Conservation (phyloP, 2,329 filamentous ascomycete species). For the Geoglossum cookeanum region DNA sequence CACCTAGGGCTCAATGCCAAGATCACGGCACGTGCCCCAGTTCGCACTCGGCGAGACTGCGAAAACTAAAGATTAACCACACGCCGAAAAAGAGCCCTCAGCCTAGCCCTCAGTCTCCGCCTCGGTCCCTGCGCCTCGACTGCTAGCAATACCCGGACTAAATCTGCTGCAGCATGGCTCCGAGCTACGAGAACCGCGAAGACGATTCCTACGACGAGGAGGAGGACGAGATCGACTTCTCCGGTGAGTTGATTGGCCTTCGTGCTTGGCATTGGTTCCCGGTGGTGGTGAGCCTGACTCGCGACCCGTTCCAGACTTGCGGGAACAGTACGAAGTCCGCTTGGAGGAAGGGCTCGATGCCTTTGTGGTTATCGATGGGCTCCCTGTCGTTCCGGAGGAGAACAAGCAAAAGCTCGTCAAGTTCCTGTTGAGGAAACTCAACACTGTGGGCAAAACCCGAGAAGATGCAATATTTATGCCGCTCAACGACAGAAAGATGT, state of each 20-base stretch:
- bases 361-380: slow-evolving; percentile 89
- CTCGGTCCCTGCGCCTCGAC: neutral
- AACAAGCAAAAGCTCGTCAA: slow-evolving; percentile 90
- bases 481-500: slow-evolving; percentile 68
- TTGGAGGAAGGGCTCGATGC: slow-evolving; percentile 90
- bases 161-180: slow-evolving; percentile 49
- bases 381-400: slow-evolving; percentile 74
- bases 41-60: neutral
- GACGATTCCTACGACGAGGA: slow-evolving; percentile 83
- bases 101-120: neutral
- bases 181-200: slow-evolving; percentile 76
- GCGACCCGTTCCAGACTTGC: slow-evolving; percentile 40
- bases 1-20: neutral
- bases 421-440: slow-evolving; percentile 87
- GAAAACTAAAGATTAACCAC: neutral
- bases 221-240: slow-evolving; percentile 86
- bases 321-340: slow-evolving; percentile 87
- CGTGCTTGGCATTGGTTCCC: neutral
- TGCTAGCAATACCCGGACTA: neutral
- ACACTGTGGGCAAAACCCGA: slow-evolving; percentile 61
- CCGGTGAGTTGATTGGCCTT: slow-evolving; percentile 25
- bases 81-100: neutral
- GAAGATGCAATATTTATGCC: slow-evolving; percentile 92
- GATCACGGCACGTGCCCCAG: neutral
- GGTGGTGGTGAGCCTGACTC: neutral